phyloP scores from a whole-genome alignment of 208 protist genomes.

The Acanthamoeba lugdunensis region DNA sequence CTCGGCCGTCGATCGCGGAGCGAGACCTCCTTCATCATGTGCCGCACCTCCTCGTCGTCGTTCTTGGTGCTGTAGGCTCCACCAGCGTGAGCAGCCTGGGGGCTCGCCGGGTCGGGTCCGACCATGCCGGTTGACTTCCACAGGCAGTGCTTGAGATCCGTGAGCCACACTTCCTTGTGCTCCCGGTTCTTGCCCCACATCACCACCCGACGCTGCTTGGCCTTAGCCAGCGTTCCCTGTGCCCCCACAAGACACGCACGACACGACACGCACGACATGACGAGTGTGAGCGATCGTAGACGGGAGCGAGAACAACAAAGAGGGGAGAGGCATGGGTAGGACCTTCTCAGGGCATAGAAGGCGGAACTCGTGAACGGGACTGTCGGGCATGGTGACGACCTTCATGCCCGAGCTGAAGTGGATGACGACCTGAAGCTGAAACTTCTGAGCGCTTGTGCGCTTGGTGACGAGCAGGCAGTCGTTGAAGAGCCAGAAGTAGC shows the following conservation, averaged over 20 bases:
- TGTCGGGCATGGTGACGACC: constrained; percentile 23
- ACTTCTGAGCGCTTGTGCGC: constrained; percentile 21
- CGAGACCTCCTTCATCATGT: constrained; percentile 27
- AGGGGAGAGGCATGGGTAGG: not conserved
- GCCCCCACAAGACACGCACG: not conserved
- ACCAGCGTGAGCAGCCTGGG: not conserved
- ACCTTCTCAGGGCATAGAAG: not conserved
- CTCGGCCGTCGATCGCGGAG: not conserved
- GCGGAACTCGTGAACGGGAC: not conserved
- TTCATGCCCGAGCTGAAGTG: constrained; percentile 21
- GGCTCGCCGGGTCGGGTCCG: constrained; percentile 1
- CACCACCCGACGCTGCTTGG: not conserved
- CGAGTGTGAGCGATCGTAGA: no score
- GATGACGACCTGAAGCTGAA: constrained; percentile 41
- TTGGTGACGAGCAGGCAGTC: constrained; percentile 37
- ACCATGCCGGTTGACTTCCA: constrained; percentile 14
- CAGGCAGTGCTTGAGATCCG: not conserved
- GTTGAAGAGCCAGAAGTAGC: constrained; percentile 67
- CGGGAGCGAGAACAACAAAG: not conserved
- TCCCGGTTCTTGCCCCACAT: constrained; percentile 3
- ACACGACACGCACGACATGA: not conserved
- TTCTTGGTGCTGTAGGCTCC: not conserved
- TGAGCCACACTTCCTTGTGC: constrained; percentile 28
- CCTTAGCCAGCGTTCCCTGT: constrained; percentile 28
- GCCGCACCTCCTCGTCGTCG: not conserved